Evolutionary conservation across 2,329 filamentous ascomycete genomes (phyloP).

Genomic region (Scleromitrula shiraiana): DNA sequence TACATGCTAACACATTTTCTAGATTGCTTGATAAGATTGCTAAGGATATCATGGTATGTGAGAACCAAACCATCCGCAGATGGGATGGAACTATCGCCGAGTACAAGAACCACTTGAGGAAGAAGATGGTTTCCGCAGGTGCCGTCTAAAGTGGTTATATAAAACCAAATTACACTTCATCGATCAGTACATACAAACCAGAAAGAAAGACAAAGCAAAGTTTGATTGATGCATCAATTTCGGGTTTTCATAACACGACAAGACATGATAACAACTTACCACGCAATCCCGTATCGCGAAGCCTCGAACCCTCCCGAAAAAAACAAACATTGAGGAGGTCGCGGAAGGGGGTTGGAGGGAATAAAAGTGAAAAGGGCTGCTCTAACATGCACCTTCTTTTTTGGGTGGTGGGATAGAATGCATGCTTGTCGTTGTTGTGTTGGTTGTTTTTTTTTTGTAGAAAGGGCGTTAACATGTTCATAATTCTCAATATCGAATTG

Average conservation of each 20-base stretch:
- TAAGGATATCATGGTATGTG: slow-evolving; percentile 98
- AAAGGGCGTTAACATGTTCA: background rate
- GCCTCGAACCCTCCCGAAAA: no score
- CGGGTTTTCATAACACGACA: background rate
- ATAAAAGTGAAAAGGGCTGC: slow-evolving; percentile 5
- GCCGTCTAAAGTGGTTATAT: slow-evolving; percentile 56
- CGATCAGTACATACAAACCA: background rate
- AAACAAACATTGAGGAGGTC: slow-evolving; percentile 5
- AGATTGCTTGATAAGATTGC: slow-evolving; percentile 98
- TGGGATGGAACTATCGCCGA: slow-evolving; percentile 87
- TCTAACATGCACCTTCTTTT: slow-evolving; percentile 1
- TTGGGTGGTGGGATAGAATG: slow-evolving; percentile 22
- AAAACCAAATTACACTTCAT: background rate
- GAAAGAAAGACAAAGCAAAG: slow-evolving; percentile 1
- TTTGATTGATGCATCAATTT: slow-evolving; percentile 6
- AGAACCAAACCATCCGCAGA: slow-evolving; percentile 85
- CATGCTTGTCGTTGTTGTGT: slow-evolving; percentile 24
- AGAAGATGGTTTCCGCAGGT: slow-evolving; percentile 92
- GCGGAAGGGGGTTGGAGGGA: slow-evolving; percentile 10
- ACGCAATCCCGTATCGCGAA: background rate
- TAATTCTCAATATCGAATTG: no score
- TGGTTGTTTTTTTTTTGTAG: background rate
- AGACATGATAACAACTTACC: background rate
- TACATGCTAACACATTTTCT: slow-evolving; percentile 30
- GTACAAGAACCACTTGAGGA: slow-evolving; percentile 97